Base-by-base conservation (phyloP, 1,139 yeast species). In the Pichia sp. region DNA sequence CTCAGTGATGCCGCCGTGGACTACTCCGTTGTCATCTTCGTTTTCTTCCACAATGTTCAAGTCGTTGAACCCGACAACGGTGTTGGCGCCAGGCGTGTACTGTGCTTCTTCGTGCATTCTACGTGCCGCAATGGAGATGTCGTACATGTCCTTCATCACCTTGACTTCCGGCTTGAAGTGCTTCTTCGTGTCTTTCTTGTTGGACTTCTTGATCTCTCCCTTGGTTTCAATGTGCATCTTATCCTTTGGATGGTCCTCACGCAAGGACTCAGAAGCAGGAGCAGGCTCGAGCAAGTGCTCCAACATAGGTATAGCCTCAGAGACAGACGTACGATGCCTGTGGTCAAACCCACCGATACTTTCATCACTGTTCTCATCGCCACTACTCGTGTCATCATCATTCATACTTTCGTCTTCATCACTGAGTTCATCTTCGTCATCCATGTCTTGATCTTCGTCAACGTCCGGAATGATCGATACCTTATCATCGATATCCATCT, bases 131-230 rank as follows among this genome's bases (percentile, higher is more conserved):
- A 94, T 83, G 18, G 96, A 85, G 15, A 93, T 86, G 62, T 93
- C 99, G 67, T 91, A 91, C 10, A 96, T 97, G 60, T 93, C 99
- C 58, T 90, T 84, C 72, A 93, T 77, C 0, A 96, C 96, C 46
- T 85, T 88, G 0, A 94, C 94, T 7, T 94, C 96, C 5, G 97
- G 97, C 1, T 96, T 84, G 58, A 84, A 85, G 55, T 76, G 39
- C 2, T 65, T 60, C 11, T 58, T 59, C 57, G 49, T 27, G 8
- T 34, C 28, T 14, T 31, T 32, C 8, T 18, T 36, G 4, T 22
- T 24, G 61, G 56, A 4, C 15, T 38, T 34, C 40, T 38, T n/a
- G 18, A 22, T 15, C 18, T 32, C 22, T 21, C 12, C 22, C 18
- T 38, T n/a, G 11, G 5, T 18, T 17, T 27, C 33, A 30, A 24